Evolutionary conservation across 2,329 filamentous ascomycete species (phyloP).

Genomic region (Aspergillus hortae): DNA sequence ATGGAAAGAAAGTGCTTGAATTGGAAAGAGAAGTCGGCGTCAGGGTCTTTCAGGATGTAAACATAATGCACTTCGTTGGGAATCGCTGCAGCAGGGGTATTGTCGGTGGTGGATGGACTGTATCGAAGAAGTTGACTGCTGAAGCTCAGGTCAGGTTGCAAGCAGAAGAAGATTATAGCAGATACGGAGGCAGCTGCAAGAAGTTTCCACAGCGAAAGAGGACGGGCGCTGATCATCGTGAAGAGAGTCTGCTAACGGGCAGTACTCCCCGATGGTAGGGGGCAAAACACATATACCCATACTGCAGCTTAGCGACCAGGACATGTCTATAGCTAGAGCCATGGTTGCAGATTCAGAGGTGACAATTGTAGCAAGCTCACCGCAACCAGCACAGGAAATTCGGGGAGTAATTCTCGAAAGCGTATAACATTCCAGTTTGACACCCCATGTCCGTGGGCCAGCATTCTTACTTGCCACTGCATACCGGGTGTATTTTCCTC

Average conservation of each 20-base stretch:
- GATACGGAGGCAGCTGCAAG: neutral
- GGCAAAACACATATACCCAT: no score
- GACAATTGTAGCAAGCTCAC: no score
- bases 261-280: neutral
- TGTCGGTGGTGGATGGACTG: neutral
- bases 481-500: no score
- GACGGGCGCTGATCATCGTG: neutral
- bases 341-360: no score
- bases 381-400: no score
- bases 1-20: neutral
- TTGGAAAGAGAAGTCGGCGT: neutral
- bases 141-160: neutral
- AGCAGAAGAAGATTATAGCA: neutral
- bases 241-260: neutral
- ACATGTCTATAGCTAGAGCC: no score
- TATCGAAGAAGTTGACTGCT: neutral
- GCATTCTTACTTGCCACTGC: no score
- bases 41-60: neutral
- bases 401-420: no score
- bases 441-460: no score
- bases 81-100: neutral
- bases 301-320: no score
- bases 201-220: neutral
- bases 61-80: neutral
- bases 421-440: no score